A percentile compares a stretch with the other conserved stretches of the same genome.
Evolutionary conservation across 139 green algal species (phyloP).

Genomic region (Protoeuglena noctilucae): DNA sequence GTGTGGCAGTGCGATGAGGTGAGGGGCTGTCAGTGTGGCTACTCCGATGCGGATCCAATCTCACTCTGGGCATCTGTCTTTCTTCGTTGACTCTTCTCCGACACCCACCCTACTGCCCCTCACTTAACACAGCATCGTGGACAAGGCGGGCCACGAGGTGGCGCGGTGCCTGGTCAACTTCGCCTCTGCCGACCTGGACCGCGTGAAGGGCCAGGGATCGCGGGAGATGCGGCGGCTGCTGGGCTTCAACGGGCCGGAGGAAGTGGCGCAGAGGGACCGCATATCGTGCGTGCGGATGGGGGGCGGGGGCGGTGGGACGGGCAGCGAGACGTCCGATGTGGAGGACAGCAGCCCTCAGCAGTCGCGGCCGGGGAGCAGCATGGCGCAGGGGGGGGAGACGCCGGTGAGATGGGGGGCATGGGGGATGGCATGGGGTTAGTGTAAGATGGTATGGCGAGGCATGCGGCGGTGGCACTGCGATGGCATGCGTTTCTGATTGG

Average conservation of each 20-base stretch:
- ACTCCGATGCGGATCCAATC: neutral
- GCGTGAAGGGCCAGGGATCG: constrained; percentile 21
- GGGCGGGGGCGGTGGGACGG: no score
- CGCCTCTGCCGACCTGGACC: constrained; percentile 11
- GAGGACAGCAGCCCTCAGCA: neutral
- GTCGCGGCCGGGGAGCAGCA: no score
- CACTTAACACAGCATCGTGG: constrained; percentile 7
- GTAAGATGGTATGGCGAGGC: no score
- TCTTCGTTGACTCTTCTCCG: neutral
- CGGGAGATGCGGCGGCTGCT: constrained; percentile 21
- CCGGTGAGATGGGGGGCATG: no score
- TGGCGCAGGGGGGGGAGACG: no score
- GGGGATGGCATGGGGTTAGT: no score
- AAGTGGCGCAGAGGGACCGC: constrained; percentile 48
- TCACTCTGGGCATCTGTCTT: neutral
- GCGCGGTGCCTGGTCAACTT: constrained; percentile 71
- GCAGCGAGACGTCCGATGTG: neutral
- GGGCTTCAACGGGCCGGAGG: constrained; percentile 29
- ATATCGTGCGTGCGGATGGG: constrained; percentile 27
- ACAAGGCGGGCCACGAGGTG: constrained; percentile 53
- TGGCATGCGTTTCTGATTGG: no score
- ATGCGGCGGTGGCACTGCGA: no score
- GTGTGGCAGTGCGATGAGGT: neutral
- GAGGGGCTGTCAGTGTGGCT: no score
- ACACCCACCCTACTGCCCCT: constrained; percentile 3